Evolutionary conservation across 2,329 filamentous ascomycete species (phyloP), one percentile per base, ranked within the genome.

Genomic region (Epichloe sp.): DNA sequence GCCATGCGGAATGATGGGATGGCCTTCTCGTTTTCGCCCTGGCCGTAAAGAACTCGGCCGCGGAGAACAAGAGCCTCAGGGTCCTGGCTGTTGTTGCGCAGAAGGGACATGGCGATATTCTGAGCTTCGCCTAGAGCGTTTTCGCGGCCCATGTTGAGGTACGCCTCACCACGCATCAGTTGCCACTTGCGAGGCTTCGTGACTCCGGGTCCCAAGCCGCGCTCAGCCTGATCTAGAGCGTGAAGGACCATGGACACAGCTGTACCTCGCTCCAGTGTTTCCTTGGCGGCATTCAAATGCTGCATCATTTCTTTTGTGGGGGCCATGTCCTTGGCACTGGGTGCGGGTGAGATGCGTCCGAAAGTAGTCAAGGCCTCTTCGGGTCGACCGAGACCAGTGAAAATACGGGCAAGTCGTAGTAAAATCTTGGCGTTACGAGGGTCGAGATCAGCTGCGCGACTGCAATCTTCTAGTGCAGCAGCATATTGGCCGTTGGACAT

Each of bases 11-110:
- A 93, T 66, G 94, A 87, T 64, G 91, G 86, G 43, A 95, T 78
- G 2, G 93, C 91, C 75, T 96, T 95, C 2, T 94, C 87, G 62
- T 95, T 95, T 59, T 98, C 93, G 34, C 93, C 93, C 65, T 93
- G 87, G 4, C 83, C 84, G 62, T 97, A 97, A 47, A 95, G 77
- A 15, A 88, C 85, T 56, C 89, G 82, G 23, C 91, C 93, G 46
- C 91, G 82, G 48, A 98, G 79, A 5, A 96, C 87, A 56, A 98
- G 73, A 1, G 91, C 93, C 70, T 98, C 93, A 2, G 93, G 90
- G 62, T 98, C 93, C 64, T 91, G 85, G 65, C 76, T 88, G 72
- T 97, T 97, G 63, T 79, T 76, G 49, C 93, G 82, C 55, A 98
- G 75, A 59, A 98, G 70, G 3, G 79, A 80, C 80, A 96, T 95